A percentile compares a stretch with the other conserved stretches of the same genome.
Conservation (phyloP, 305 asterid genomes). For the Fraxinus ornus region DNA sequence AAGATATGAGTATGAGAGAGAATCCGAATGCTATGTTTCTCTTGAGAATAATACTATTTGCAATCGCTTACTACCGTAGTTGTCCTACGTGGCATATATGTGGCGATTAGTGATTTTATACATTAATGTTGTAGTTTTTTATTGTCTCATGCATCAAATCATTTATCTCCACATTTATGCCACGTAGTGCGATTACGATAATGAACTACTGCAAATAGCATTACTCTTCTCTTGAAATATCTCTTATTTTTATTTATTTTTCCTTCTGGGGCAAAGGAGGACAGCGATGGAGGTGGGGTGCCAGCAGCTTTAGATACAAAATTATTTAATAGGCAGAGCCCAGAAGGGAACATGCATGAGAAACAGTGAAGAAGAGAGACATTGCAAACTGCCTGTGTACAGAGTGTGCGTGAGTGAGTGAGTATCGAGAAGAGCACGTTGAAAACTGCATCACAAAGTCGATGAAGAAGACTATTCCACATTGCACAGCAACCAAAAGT, state of each 20-base stretch:
- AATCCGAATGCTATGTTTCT: neutral
- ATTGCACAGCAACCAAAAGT: slow-evolving; percentile 4
- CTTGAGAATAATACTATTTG: too few species aligned
- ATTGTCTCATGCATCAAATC: too few species aligned
- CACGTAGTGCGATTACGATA: too few species aligned
- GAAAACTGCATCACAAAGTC: slow-evolving; percentile 11
- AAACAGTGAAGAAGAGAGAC: neutral
- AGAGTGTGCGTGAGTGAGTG: neutral
- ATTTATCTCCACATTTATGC: too few species aligned
- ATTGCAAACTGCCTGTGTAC: neutral
- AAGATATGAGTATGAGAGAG: neutral
- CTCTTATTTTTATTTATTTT: neutral
- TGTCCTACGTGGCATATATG: too few species aligned
- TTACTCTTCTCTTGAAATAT: neutral
- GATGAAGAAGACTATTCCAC: neutral
- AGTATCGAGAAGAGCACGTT: slow-evolving; percentile 12
- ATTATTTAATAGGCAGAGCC: neutral
- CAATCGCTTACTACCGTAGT: too few species aligned
- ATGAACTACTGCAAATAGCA: neutral
- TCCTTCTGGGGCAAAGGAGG: neutral
- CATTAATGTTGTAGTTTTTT: too few species aligned
- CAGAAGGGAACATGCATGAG: neutral
- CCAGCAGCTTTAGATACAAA: slow-evolving; percentile 17
- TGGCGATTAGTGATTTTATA: too few species aligned
- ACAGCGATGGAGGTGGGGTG: slow-evolving; percentile 9